Evolutionary conservation across 257 asterid species (phyloP).

Genomic region (Rubia yunnanensis): DNA sequence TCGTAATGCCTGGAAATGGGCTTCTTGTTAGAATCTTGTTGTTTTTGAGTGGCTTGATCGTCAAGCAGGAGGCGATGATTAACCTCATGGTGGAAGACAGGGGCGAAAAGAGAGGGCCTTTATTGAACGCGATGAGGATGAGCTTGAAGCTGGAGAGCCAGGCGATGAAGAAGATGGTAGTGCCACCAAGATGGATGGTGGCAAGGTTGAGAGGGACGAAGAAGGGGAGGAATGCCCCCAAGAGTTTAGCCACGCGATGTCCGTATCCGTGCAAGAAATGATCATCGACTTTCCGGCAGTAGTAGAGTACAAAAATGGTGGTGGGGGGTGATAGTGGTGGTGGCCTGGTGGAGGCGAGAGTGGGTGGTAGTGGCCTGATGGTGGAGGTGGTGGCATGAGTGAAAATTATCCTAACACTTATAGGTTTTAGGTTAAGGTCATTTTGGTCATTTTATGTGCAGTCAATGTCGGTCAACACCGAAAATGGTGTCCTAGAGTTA

Average conservation of each 20-base stretch:
- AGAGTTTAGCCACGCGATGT: constrained; percentile 29
- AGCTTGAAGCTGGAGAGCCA: constrained; percentile 53
- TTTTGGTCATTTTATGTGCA: too few relatives aligned
- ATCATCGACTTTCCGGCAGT: constrained; percentile 27
- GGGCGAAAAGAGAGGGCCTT: constrained; percentile 34
- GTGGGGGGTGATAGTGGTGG: too few relatives aligned
- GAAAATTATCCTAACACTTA: too few relatives aligned
- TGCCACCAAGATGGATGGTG: constrained; percentile 38
- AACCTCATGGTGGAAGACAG: constrained; percentile 20
- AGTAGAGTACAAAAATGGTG: too few relatives aligned
- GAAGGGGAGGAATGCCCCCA: constrained; percentile 28
- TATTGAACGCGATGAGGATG: constrained; percentile 33
- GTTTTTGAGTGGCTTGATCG: constrained; percentile 24
- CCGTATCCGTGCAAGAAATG: constrained; percentile 18
- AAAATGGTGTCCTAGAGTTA: too few relatives aligned
- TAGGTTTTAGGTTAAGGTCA: too few relatives aligned
- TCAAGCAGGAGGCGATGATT: constrained; percentile 43
- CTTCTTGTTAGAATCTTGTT: constrained; percentile 1
- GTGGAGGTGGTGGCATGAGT: too few relatives aligned
- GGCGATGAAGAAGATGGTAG: constrained; percentile 42
- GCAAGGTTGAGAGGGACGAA: constrained; percentile 41
- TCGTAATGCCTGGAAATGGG: background rate
- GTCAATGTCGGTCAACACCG: too few relatives aligned
- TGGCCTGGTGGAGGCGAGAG: too few relatives aligned
- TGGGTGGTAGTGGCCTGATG: too few relatives aligned